Percentiles rank a stretch among this genome's conserved stretches.
phyloP scores from a whole-genome alignment of 352 stramenopile genomes.

The Blastocystis sp. region DNA sequence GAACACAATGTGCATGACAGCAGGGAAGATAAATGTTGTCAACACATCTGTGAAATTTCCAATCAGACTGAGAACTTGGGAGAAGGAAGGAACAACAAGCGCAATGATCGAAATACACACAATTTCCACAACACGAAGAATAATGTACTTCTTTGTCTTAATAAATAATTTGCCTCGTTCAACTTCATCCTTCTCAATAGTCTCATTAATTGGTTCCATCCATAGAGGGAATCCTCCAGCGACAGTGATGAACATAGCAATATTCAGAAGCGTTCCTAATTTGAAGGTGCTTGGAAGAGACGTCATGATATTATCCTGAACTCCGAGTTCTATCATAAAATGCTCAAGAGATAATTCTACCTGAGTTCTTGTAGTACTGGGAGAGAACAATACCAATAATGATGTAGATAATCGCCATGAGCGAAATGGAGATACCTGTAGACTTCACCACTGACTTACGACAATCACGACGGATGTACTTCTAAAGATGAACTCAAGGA shows the following conservation, averaged over 20 bases:
- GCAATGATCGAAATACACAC: constrained; percentile 1
- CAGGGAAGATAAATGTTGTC: constrained; percentile 56
- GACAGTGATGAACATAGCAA: constrained; percentile 29
- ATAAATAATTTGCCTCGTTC: constrained; percentile 47
- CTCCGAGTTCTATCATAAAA: background rate
- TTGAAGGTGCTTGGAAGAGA: background rate
- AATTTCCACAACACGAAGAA: constrained; percentile 22
- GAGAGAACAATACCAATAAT: constrained; percentile 35
- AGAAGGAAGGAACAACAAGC: constrained; percentile 19
- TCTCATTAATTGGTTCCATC: constrained; percentile 62
- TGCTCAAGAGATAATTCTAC: background rate
- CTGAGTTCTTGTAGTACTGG: constrained; percentile 44
- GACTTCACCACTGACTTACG: background rate
- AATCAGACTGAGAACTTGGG: background rate
- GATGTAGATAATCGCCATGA: constrained; percentile 52
- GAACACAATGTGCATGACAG: constrained; percentile 63
- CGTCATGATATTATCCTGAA: constrained; percentile 38
- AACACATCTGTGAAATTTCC: constrained; percentile 64
- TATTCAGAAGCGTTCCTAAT: constrained; percentile 1
- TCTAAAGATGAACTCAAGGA: background rate
- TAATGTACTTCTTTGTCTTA: constrained; percentile 5
- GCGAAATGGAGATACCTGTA: background rate
- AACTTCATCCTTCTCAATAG: constrained; percentile 24
- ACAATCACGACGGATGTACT: constrained; percentile 56
- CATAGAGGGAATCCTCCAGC: constrained; percentile 49